Base-by-base conservation (phyloP, 2,329 filamentous ascomycete species). In the Annulohypoxylon truncatum region DNA sequence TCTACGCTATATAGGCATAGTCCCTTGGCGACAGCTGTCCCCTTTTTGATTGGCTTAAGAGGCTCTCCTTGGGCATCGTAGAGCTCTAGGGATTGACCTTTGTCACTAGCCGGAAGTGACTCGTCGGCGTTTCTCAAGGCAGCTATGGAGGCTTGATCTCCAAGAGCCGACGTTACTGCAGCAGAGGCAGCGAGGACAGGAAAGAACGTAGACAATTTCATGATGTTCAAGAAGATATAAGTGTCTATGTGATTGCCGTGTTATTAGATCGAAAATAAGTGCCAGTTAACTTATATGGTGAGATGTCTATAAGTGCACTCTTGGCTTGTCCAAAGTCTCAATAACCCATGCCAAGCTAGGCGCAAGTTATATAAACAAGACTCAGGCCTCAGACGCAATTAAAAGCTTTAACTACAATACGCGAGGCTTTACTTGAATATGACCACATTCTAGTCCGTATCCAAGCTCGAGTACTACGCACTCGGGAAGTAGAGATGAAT, bases 151-250 rank as follows among this genome's bases (percentile, higher is more conserved):
- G 13, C 20, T 33, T 20, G 56, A 9, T 13, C 18, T 18, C 47
- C 48, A 8, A 42, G 28, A 26, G 26, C 1, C 44, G 40, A 29
- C 10, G 56, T 22, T 9, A 42, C 67, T 10, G 13, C 10, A 9
- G 28, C 47, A 20, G 31, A 18, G 44, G 47, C 2, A 24, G 50
- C 33, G 29, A 69, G 13, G 10, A 42, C 31, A 31, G 59, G 28
- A 26, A 50, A 6, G 13, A 24, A 24, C 33, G 22, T 20, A 15
- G 7, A 10, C 15, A 63, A 3, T 51, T 53, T 71, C 73, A 74
- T 72, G 53, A 10, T 63, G 61, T 42, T 12, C 18, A 9, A 10
- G 15, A 31, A 9, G n/a, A 33, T 44, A 20, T 24, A 2, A 48
- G 55, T 53, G 38, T 44, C 8, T 44, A 29, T 44, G 28, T 47